Conservation (phyloP, 2,329 filamentous ascomycete genomes). For the Penicillium sp. region DNA sequence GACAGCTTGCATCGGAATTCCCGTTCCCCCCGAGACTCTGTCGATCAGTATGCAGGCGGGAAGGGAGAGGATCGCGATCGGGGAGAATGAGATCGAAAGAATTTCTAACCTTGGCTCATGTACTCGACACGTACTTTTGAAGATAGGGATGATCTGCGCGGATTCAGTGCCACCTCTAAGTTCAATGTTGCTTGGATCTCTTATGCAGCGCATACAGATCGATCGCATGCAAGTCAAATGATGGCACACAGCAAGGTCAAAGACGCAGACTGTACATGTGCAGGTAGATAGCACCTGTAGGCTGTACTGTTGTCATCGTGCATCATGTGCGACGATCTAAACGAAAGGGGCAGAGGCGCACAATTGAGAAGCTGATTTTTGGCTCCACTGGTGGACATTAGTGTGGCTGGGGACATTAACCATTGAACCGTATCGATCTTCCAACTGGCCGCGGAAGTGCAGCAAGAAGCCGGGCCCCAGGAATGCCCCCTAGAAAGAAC, state of each 20-base stretch:
- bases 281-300: too few relatives aligned
- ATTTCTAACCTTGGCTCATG: neutral
- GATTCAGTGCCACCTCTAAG: neutral
- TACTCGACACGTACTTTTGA: neutral
- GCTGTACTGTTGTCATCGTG: neutral
- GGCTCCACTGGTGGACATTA: slow-evolving; percentile 14
- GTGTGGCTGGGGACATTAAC: slow-evolving; percentile 14
- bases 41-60: slow-evolving; percentile 13
- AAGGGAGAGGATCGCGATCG: slow-evolving; percentile 13
- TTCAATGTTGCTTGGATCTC: neutral
- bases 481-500: slow-evolving; percentile 4
- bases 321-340: neutral
- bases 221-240: slow-evolving; percentile 1
- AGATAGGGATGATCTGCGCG: neutral
- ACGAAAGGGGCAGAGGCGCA: slow-evolving; percentile 4
- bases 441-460: slow-evolving; percentile 21
- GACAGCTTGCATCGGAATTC: slow-evolving; percentile 22
- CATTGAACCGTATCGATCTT: neutral
- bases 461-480: slow-evolving; percentile 10
- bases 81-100: neutral
- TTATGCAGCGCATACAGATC: slow-evolving; percentile 1
- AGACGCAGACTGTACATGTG: neutral
- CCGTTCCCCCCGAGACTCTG: slow-evolving; percentile 14
- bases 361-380: slow-evolving; percentile 7
- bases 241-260: neutral